Evolutionary conservation across 495 filamentous ascomycete genomes (phyloP), one percentile per base, ranked within the genome.

Genomic region (Aspergillus ellipticus): DNA sequence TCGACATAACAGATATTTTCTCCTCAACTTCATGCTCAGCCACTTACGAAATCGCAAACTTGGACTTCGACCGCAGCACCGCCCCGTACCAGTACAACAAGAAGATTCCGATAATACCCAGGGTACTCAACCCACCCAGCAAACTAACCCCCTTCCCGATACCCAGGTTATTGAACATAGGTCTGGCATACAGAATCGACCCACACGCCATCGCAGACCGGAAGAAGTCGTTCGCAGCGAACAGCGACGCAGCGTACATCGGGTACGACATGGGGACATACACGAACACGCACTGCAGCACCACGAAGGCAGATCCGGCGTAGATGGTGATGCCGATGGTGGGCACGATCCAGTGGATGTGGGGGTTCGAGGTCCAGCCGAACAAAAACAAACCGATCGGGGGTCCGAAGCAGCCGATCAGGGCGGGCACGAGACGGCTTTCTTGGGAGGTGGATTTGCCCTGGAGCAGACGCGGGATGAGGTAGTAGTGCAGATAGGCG

Each of bases 341-440:
- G 15, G 69, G 66, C 3, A 73, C 82, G 35, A 82, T 81, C 83
- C 83, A 86, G 55, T 82, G 46, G 77, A 51, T 39, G 11, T n/a
- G 4, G 9, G 15, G 11, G 2, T 16, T 13, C 3, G 49, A 26
- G 2, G 49, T 51, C 28, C 49, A 51, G 11, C 24, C 83, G 57
- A 86, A 85, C 64, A 85, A 82, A 1, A 86, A 65, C 6, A 70
- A 69, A 15, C 80, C 68, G 0, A 82, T 78, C 0, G 85, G 68
- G 6, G 76, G 29, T 13, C 74, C 55, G 0, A 74, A 69, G 3
- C 76, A 76, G 2, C 72, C 41, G 9, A 76, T 72, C 20, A 81
- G 74, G 0, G 76, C 71, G 6, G 74, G 74, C 9, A 84, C 64
- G 8, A 65, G 49, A 45, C 57, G 49, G 60, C 55, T 8, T 54